phyloP scores from a whole-genome alignment of 176 grass and related monocot genomes.

The Microstegium vimineum region DNA sequence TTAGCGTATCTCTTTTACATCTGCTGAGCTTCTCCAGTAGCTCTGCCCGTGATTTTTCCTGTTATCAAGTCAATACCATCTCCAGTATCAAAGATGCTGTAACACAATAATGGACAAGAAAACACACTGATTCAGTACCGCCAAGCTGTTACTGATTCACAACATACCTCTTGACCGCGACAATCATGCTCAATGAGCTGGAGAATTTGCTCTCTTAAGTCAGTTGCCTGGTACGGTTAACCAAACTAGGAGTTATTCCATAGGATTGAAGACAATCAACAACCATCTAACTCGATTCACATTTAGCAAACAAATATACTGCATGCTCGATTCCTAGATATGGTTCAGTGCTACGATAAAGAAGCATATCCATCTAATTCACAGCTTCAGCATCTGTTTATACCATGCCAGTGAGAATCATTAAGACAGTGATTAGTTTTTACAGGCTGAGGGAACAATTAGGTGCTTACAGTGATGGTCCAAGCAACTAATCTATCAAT shows the following conservation, averaged over 20 bases:
- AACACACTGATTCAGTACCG: not conserved
- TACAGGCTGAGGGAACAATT: not conserved
- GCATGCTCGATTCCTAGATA: not conserved
- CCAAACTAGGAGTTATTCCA: slow-evolving; percentile 8
- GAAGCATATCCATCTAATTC: not conserved
- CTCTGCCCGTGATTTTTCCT: slow-evolving; percentile 35
- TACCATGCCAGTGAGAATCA: not conserved
- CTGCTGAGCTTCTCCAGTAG: slow-evolving; percentile 37
- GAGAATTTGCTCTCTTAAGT: slow-evolving; percentile 45
- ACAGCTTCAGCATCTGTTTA: not conserved
- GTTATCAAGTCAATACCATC: slow-evolving; percentile 5
- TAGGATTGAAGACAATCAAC: not conserved
- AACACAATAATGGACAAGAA: not conserved
- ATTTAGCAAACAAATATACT: not conserved
- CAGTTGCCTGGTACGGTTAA: slow-evolving; percentile 18
- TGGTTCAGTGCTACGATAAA: not conserved
- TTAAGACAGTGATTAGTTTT: not conserved
- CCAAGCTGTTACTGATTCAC: not conserved
- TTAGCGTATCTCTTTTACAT: slow-evolving; percentile 20
- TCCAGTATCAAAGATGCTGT: not conserved
- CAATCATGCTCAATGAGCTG: slow-evolving; percentile 24
- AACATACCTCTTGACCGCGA: slow-evolving; percentile 32
- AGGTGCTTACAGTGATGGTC: not conserved
- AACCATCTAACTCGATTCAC: not conserved
- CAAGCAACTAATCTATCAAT: not conserved